Percentiles rank a stretch among this genome's conserved stretches.
phyloP scores from a whole-genome alignment of 78 protist species.

The Dictyostelium capitatum region DNA sequence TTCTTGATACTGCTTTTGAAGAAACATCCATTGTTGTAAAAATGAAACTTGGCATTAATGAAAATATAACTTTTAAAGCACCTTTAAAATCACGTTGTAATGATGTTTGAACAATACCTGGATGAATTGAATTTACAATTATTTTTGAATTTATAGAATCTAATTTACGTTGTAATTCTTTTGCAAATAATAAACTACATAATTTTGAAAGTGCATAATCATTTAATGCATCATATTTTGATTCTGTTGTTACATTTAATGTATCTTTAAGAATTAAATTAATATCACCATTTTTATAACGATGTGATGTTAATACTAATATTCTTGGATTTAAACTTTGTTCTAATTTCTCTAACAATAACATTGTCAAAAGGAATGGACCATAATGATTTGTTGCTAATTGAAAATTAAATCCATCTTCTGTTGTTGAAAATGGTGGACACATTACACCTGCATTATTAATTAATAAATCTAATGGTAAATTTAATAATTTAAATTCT shows the following conservation, averaged over 20 bases:
- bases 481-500: slow-evolving; percentile 8
- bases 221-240: background rate
- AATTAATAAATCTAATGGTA: slow-evolving; percentile 34
- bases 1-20: slow-evolving; percentile 16
- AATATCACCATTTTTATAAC: background rate
- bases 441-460: slow-evolving; percentile 56
- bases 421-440: background rate
- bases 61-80: background rate
- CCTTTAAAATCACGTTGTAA: background rate
- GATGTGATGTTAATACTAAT: background rate
- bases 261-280: background rate
- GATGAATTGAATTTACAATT: slow-evolving; percentile 37
- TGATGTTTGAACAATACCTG: slow-evolving; percentile 47
- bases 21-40: slow-evolving; percentile 5
- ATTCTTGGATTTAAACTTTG: slow-evolving; percentile 16
- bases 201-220: slow-evolving; percentile 25
- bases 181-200: slow-evolving; percentile 32
- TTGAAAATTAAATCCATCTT: slow-evolving; percentile 39
- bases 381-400: slow-evolving; percentile 48
- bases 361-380: slow-evolving; percentile 38
- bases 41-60: background rate
- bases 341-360: background rate
- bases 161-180: slow-evolving; percentile 39
- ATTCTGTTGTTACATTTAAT: background rate
- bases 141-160: slow-evolving; percentile 27